A percentile compares a stretch with the other conserved stretches of the same genome.
Evolutionary conservation across 192 early-diverging fungal species (phyloP).

Genomic region (Gigaspora rosea): DNA sequence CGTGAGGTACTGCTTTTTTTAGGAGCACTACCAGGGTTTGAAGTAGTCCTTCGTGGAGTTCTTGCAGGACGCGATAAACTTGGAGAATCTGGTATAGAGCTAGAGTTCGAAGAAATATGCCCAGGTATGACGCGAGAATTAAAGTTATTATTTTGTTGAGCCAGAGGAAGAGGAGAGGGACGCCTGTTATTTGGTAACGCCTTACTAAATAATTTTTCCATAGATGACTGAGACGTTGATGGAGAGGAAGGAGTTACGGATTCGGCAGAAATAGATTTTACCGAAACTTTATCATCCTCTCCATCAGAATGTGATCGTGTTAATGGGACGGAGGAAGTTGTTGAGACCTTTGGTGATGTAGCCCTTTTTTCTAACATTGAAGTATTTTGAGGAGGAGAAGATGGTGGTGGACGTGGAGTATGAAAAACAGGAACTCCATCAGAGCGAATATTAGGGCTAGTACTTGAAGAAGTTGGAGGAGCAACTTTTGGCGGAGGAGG

Average conservation of each 20-base stretch:
- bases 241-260: not conserved
- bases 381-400: not conserved
- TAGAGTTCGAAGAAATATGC: slow-evolving; percentile 10
- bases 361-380: not conserved
- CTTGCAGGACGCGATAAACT: not conserved
- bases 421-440: not conserved
- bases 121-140: slow-evolving; percentile 19
- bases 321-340: not conserved
- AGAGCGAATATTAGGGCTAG: not conserved
- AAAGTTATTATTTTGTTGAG: not conserved
- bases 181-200: slow-evolving; percentile 1
- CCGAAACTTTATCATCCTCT: not conserved
- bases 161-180: slow-evolving; percentile 24
- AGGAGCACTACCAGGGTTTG: slow-evolving; percentile 17
- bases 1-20: not conserved
- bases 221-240: not conserved
- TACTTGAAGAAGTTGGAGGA: not conserved
- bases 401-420: not conserved
- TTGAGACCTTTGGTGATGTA: slow-evolving; percentile 5
- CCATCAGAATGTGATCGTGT: not conserved
- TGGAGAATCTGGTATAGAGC: not conserved
- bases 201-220: slow-evolving; percentile 22
- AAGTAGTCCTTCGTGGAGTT: slow-evolving; percentile 22
- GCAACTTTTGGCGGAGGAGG: slow-evolving; percentile 8
- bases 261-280: slow-evolving; percentile 7